Base-by-base conservation (phyloP, 352 stramenopile genomes). In the Globisporangium mamillatum region DNA sequence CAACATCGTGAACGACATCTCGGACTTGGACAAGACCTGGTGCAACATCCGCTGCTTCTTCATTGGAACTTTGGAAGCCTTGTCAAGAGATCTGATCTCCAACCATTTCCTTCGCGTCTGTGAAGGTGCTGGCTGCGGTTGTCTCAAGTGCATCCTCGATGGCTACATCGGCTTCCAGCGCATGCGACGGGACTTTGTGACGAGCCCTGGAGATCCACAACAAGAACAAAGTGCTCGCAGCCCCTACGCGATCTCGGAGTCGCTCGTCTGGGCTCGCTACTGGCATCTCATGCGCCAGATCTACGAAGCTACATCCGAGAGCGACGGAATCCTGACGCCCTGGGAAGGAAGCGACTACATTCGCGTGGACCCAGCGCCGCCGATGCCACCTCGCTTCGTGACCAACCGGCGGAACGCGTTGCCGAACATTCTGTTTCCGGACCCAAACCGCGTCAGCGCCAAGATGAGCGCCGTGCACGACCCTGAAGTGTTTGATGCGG, bases 281-380 rank as follows among this genome's bases (percentile, higher is more conserved):
- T 94, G 87, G 87, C 82, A 94, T 44, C 71, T 94, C 36, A 94
- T 92, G 85, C 80, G 81, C 2, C 87, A 94, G 70, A 55, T 92
- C 32, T 76, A 90, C 56, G 87, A 94, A 36, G 87, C 87, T 1
- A 77, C 76, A 27, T 75, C 78, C 3, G 80, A 93, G 60, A 90
- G 82, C 38, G 78, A 87, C 25, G 84, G 87, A 3, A 79, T 92
- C 46, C 55, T 88, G 22, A 88, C 79, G 18, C 75, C 80, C 6
- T 90, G 81, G 81, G 75, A 87, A 50, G 80, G 74, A 3, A 63
- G 68, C 27, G 61, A 68, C 18, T 80, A 81, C 60, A 77, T 77
- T 36, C 69, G 74, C 10, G 66, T 72, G 1, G 56, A 81, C 0
- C 68, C 81, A 9, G 75, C 74, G 6, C 76, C 73, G 24, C 50